Evolutionary conservation across 2,329 filamentous ascomycete species (phyloP), one percentile per base, ranked within the genome.

Genomic region (Emmonsiellopsis sp.): DNA sequence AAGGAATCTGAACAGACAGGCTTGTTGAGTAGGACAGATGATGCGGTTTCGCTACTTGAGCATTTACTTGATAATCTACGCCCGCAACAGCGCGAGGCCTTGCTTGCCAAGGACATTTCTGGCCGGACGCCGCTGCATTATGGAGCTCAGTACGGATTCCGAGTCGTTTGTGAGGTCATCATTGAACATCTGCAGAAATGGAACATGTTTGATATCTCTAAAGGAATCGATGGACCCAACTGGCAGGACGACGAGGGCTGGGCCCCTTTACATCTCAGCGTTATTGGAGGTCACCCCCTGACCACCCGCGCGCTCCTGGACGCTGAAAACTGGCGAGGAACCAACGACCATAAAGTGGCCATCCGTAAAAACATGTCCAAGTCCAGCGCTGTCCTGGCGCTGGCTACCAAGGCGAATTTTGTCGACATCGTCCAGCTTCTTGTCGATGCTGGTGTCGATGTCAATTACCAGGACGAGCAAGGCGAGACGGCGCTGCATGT

Each of bases 191-290:
- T 98, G 84, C 87, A 92, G 65, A 79, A 84, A 27, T 97, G 92
- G 92, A 81, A 81, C 13, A 84, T 94, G 61, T 95, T 95, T 63
- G 80, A 95, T 63, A 84, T 91, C 32, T 82, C 84, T 37, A 78
- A 89, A 57, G 91, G 91, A 8, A 94, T 98, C 49, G 92, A 97
- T 66, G 87, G 88, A 0, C 78, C 82, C 0, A 78, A 84, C 56
- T 97, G 92, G 92, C 92, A 96, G 70, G 93, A 98, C 65, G 81
- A 83, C 17, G 93, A 97, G 63, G 92, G 93, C 14, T 89, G 86
- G 68, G 88, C 91, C 8, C 93, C 93, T 0, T 75, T 98, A 42
- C 92, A 98, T 72, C 80, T 98, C 44, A 89, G 87, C 62, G 92
- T 97, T 31, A 87, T 95, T 47, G 90, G 88, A 42, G 92, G 92